Evolutionary conservation across 2,329 filamentous ascomycete species (phyloP).

Genomic region (Cercospora nicotianae): DNA sequence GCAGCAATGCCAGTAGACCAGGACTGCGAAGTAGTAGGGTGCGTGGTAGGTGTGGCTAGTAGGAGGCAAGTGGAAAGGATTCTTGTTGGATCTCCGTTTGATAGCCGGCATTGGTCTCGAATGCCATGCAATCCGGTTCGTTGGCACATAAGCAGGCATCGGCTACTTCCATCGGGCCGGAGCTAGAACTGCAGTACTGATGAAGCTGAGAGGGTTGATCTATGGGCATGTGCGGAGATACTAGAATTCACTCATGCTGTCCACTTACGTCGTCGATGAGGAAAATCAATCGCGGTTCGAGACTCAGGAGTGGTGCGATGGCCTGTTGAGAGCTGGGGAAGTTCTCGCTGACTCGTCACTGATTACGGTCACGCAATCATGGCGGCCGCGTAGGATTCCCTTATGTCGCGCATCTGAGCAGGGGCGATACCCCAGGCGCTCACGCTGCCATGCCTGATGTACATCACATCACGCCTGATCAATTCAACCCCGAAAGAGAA

Average conservation of each 20-base stretch:
- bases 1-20: background rate
- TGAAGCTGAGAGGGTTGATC: background rate
- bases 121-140: background rate
- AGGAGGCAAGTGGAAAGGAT: background rate
- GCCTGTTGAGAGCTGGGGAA: background rate
- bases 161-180: background rate
- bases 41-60: background rate
- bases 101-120: background rate
- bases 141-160: background rate
- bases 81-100: background rate
- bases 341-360: background rate
- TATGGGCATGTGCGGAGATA: background rate
- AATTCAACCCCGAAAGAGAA: background rate
- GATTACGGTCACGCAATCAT: background rate
- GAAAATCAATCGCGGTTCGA: background rate
- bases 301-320: background rate
- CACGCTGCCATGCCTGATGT: background rate
- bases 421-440: background rate
- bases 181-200: background rate
- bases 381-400: background rate
- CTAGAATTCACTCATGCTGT: background rate
- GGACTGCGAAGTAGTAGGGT: background rate
- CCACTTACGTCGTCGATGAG: background rate
- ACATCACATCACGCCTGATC: background rate
- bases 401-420: background rate